Conservation (phyloP, 169 alveolate species). For the Plasmodium reichenowi region DNA sequence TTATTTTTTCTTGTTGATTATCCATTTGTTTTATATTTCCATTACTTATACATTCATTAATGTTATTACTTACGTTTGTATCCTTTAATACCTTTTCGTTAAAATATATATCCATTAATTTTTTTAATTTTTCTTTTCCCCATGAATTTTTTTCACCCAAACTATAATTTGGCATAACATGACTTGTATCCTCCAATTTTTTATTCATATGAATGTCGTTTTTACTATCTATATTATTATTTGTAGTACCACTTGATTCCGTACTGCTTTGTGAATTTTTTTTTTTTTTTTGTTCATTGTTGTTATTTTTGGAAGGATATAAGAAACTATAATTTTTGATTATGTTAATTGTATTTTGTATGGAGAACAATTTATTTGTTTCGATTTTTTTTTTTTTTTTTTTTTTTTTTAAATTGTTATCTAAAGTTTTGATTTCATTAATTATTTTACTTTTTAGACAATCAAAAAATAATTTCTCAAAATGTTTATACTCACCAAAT, state of each 20-base stretch:
- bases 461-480: constrained; percentile 52
- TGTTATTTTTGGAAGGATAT: constrained; percentile 17
- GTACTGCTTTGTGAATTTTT: neutral
- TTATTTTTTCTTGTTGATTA: too few relatives aligned
- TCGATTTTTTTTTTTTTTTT: constrained; percentile 6
- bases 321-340: constrained; percentile 43
- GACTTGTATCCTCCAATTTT: neutral
- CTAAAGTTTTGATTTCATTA: constrained; percentile 63
- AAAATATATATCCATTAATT: too few relatives aligned
- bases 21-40: too few relatives aligned
- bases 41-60: too few relatives aligned
- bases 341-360: constrained; percentile 50
- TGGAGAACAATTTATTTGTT: constrained; percentile 11
- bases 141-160: too few relatives aligned
- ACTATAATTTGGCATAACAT: too few relatives aligned
- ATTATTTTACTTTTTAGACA: constrained; percentile 48
- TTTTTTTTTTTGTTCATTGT: neutral
- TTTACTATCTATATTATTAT: neutral
- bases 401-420: constrained; percentile 48
- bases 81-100: too few relatives aligned
- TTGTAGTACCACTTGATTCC: neutral
- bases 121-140: too few relatives aligned
- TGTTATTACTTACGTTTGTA: too few relatives aligned
- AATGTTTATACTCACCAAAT: constrained; percentile 22
- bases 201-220: neutral